These are phyloP conservation scores for Bipolaris victoriae DNA, from an alignment of 2,329 filamentous ascomycete genomes.

Conservation along the genomic window DNA sequence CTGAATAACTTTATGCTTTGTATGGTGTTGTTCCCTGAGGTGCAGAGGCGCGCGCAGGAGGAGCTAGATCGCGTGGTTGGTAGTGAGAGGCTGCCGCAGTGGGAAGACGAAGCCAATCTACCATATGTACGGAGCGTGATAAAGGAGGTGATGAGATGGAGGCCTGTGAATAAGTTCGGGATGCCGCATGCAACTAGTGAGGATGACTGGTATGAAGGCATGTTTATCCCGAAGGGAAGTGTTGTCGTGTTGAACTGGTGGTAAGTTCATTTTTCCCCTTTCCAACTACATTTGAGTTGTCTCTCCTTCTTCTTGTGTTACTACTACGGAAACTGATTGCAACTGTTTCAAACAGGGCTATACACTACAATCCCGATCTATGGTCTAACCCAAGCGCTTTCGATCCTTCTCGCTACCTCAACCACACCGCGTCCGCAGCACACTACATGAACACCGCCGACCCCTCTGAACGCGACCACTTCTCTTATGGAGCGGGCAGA, in stretches of 20 bases:
- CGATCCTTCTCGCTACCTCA: conserved; percentile 37
- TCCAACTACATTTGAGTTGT: no score
- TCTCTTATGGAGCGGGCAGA: conserved; percentile 45
- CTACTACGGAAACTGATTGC: neutral
- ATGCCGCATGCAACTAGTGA: conserved; percentile 44
- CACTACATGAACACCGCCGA: conserved; percentile 42
- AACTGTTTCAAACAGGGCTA: conserved; percentile 31
- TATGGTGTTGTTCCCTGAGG: conserved; percentile 38
- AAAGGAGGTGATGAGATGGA: conserved; percentile 42
- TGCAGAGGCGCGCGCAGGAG: conserved; percentile 35
- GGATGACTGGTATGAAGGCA: conserved; percentile 48
- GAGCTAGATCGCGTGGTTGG: conserved; percentile 43
- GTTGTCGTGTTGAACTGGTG: conserved; percentile 45
- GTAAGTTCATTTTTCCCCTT: conserved; percentile 19
- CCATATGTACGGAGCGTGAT: conserved; percentile 47
- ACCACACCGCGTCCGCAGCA: conserved; percentile 33
- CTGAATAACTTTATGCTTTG: conserved; percentile 41
- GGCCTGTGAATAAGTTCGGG: conserved; percentile 41
- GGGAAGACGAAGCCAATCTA: conserved; percentile 39
- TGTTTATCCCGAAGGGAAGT: conserved; percentile 48
- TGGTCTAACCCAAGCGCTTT: conserved; percentile 40
- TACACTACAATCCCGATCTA: conserved; percentile 39
- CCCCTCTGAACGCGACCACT: conserved; percentile 45
- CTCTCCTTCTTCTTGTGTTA: neutral
- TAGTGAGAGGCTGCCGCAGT: conserved; percentile 35